Base-by-base conservation (phyloP, 257 asterid genomes). In the Echites panduratus region DNA sequence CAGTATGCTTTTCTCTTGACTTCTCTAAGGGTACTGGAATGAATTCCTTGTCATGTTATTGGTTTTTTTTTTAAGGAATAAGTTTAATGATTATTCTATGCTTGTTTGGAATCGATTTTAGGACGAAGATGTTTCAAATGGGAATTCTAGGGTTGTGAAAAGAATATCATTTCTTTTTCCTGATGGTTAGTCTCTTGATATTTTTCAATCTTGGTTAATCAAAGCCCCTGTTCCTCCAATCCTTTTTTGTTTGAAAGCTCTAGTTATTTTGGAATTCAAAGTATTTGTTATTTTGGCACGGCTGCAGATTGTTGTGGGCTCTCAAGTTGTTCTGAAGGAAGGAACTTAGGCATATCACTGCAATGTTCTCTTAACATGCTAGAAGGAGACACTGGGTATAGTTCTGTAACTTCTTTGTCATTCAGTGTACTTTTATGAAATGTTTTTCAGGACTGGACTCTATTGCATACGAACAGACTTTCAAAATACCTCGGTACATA, bases 361-460 rank as follows among this genome's bases (percentile, higher is more conserved):
- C 89, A 83, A 70, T 91, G 90, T 84, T 94, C 98, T 26, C 84
- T 89, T 79, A 91, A 91, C 91, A 81, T 94, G 93, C 93, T 94
- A 41, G 97, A 94, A 86, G 98, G 97, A 73, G 96, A 91, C 82
- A 94, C 97, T 9, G 97, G 98, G 98, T 91, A 88, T 52, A 56
- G 40, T n/a, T 27, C 61, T 52, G 19, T 14, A 19, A 48, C 56
- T 47, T 49, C 35, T 20, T 1, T 32, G 12, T 19, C 58, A 5
- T 22, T 74, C 49, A 11, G 5, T 64, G 19, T 29, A 49, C 35
- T 48, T 29, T 16, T 41, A 48, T 11, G 20, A 7, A 44, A 20
- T 50, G 32, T 32, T n/a, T 48, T 49, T 4, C 24, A 9, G 22
- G 41, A 0, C 8, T 29, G 4, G 67, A 61, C 5, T 61, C 5